These are phyloP conservation scores for Didymosphaeria variabile DNA, from an alignment of 2,329 filamentous ascomycete species.

Conservation along the genomic window DNA sequence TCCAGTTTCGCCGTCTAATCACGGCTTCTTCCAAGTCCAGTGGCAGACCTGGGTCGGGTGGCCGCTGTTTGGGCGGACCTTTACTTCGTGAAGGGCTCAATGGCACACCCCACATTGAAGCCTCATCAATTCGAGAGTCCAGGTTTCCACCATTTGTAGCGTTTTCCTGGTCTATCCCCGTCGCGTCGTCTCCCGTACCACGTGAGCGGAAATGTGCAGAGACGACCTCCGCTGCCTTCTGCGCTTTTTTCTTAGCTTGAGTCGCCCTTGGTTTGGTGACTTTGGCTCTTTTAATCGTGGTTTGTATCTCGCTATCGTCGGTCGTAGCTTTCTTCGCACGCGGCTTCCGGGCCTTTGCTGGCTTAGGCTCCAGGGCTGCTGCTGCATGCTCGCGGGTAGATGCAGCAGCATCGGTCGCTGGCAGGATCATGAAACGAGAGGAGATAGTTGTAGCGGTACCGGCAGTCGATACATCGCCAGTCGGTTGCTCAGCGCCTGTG, in stretches of 20 bases:
- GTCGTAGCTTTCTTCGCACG: constrained; percentile 40
- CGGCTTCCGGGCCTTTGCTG: constrained; percentile 40
- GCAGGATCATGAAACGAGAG: constrained; percentile 27
- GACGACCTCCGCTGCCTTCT: constrained; percentile 28
- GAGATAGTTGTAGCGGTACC: constrained; percentile 28
- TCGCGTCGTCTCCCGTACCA: constrained; percentile 12
- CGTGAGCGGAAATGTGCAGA: constrained; percentile 33
- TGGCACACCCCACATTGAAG: constrained; percentile 39
- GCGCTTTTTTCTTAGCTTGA: constrained; percentile 21
- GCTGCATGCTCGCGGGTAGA: constrained; percentile 15
- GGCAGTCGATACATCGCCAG: neutral
- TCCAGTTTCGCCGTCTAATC: constrained; percentile 46
- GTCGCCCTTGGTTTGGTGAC: constrained; percentile 33
- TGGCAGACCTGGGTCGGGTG: constrained; percentile 19
- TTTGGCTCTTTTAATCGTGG: constrained; percentile 36
- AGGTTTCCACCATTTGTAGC: neutral
- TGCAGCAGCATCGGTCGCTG: neutral
- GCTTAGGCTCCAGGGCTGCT: constrained; percentile 27
- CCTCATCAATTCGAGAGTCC: constrained; percentile 9
- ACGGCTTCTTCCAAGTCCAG: constrained; percentile 43
- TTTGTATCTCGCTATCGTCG: constrained; percentile 24
- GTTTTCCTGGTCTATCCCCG: neutral
- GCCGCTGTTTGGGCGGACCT: constrained; percentile 23
- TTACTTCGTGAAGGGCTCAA: constrained; percentile 30
- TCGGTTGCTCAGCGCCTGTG: neutral